A percentile compares a stretch with the other conserved stretches of the same genome.
Conservation (phyloP, 192 early-diverging fungal species). For the Coemansia asiatica region DNA sequence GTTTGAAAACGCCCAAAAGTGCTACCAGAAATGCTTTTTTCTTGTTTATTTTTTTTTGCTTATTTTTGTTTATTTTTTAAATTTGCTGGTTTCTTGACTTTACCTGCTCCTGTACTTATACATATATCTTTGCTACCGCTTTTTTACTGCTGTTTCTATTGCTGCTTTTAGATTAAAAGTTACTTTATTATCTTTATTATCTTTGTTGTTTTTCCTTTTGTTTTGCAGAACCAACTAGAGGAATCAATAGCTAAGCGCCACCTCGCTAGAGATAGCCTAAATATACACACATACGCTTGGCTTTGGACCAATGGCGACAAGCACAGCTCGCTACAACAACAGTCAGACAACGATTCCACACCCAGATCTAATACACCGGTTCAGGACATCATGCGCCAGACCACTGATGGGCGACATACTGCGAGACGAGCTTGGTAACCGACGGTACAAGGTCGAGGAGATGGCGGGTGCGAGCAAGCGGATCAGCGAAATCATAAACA, state of each 20-base stretch:
- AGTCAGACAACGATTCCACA: not conserved
- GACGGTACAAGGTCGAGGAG: conserved; percentile 21
- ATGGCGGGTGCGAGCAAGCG: conserved; percentile 17
- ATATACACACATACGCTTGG: not conserved
- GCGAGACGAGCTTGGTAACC: conserved; percentile 20
- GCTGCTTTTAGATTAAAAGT: not conserved
- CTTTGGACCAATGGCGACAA: not conserved
- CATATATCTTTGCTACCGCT: no score
- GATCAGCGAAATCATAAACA: conserved; percentile 27
- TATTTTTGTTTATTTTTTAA: not conserved
- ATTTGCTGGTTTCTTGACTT: not conserved
- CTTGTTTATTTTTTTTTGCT: not conserved
- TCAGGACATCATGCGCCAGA: conserved; percentile 19
- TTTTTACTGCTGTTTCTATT: not conserved
- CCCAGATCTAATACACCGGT: conserved; percentile 26
- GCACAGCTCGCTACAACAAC: conserved; percentile 3
- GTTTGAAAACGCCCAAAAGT: not conserved
- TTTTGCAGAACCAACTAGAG: not conserved
- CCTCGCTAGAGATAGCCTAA: no score
- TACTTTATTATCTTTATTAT: not conserved
- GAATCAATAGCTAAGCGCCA: not conserved
- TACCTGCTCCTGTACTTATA: not conserved
- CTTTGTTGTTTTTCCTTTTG: not conserved
- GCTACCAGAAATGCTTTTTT: not conserved
- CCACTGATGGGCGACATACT: conserved; percentile 25